Evolutionary conservation across 306 rosid species (phyloP).

Genomic region (Astragalus glycyphyllos): DNA sequence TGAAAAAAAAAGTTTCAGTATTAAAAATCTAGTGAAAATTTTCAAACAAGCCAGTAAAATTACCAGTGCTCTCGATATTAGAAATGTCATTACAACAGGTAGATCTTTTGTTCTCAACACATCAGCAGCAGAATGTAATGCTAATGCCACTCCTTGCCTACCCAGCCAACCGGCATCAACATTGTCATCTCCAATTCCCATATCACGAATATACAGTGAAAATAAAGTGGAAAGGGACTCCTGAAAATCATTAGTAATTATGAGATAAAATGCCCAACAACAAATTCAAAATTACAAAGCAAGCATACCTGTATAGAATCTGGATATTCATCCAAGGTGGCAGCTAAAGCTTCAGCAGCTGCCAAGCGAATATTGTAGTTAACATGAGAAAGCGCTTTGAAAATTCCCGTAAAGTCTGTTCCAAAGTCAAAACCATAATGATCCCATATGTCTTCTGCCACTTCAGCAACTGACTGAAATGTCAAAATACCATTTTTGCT

Average conservation of each 20-base stretch:
- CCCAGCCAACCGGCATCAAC: conserved; percentile 93
- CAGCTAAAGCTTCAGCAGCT: conserved; percentile 93
- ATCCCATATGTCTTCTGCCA: conserved; percentile 96
- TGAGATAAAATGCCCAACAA: conserved; percentile 31
- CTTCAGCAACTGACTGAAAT: conserved; percentile 87
- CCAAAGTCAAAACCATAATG: conserved; percentile 93
- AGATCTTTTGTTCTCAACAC: conserved; percentile 92
- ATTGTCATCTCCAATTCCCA: conserved; percentile 62
- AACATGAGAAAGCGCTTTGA: conserved; percentile 82
- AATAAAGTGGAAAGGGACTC: conserved; percentile 91
- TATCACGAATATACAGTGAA: conserved; percentile 80
- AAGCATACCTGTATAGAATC: conserved; percentile 82
- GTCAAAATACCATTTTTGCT: conserved; percentile 17
- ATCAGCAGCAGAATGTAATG: conserved; percentile 89
- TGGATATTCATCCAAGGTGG: conserved; percentile 92
- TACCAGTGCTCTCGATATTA: conserved; percentile 97
- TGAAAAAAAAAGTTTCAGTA: conserved; percentile 11
- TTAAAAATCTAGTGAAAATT: neutral
- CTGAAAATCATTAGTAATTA: conserved; percentile 53
- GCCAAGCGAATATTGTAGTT: conserved; percentile 88
- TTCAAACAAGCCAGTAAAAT: conserved; percentile 31
- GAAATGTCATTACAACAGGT: conserved; percentile 92
- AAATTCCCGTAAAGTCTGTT: conserved; percentile 86
- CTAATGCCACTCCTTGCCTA: conserved; percentile 93
- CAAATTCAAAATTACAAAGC: conserved; percentile 32